phyloP scores from a whole-genome alignment of 2,329 filamentous ascomycete species.

The Apiospora hydei region DNA sequence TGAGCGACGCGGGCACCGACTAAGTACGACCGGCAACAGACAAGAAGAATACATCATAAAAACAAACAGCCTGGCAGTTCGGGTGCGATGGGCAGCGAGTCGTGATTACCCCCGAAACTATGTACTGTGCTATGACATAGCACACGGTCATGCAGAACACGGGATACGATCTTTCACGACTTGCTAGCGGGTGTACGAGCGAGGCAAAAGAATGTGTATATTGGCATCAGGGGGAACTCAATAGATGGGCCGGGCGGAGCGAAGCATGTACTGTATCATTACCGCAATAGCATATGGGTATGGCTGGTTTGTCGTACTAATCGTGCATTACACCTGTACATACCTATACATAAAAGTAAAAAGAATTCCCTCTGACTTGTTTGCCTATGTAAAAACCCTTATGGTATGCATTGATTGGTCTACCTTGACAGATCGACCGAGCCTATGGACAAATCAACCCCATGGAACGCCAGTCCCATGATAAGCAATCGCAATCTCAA shows the following conservation, averaged over 20 bases:
- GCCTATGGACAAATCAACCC: constrained; percentile 14
- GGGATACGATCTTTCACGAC: neutral
- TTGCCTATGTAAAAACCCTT: neutral
- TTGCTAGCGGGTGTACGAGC: neutral
- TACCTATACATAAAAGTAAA: neutral
- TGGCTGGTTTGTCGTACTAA: neutral
- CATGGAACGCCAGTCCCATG: constrained; percentile 11
- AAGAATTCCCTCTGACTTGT: neutral
- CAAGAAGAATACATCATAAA: neutral
- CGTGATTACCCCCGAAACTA: neutral
- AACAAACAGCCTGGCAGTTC: neutral
- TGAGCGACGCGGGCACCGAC: constrained; percentile 38
- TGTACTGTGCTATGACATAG: neutral
- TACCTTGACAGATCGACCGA: neutral
- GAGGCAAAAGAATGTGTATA: neutral
- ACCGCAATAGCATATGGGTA: constrained; percentile 4
- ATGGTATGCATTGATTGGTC: constrained; percentile 6
- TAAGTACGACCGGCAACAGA: neutral
- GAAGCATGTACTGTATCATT: constrained; percentile 15
- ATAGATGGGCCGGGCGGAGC: neutral
- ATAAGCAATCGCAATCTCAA: neutral
- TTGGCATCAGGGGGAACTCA: neutral
- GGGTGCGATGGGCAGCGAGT: neutral
- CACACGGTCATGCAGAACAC: neutral
- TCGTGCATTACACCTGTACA: neutral